Percentiles rank a stretch among this genome's conserved stretches.
These are phyloP conservation scores for Cladosporium sphaerospermum DNA, from an alignment of 2,329 filamentous ascomycete species.

Conservation along the genomic window DNA sequence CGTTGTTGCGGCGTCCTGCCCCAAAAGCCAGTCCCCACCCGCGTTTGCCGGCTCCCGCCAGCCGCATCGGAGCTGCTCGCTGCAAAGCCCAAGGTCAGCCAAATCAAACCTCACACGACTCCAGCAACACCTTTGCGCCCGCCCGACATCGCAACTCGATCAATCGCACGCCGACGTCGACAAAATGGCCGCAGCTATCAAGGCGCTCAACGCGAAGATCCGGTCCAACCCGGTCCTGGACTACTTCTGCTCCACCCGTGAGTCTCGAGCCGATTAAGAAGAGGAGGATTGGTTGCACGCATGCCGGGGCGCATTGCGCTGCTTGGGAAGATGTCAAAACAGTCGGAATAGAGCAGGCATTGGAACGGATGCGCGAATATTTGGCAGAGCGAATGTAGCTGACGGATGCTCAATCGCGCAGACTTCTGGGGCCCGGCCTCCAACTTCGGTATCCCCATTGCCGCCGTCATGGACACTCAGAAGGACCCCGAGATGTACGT, in stretches of 20 bases:
- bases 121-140: background rate
- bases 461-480: conserved; percentile 48
- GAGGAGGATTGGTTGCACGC: background rate
- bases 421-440: conserved; percentile 49
- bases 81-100: background rate
- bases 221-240: conserved; percentile 44
- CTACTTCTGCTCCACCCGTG: conserved; percentile 51
- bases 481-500: conserved; percentile 48
- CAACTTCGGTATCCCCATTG: conserved; percentile 50
- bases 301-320: background rate
- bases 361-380: background rate
- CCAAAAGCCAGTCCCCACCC: too few species aligned
- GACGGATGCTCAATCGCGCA: conserved; percentile 35
- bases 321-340: background rate
- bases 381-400: background rate
- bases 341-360: background rate
- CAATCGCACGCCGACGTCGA: conserved; percentile 12
- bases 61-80: conserved; percentile 4
- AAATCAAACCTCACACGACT: conserved; percentile 5
- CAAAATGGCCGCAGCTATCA: conserved; percentile 47
- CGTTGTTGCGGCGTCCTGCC: too few species aligned
- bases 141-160: conserved; percentile 6
- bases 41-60: background rate
- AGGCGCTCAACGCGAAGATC: conserved; percentile 49
- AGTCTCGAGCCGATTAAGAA: conserved; percentile 23